Conservation (phyloP, 371 early-diverging fungal species). For the Mucor circinelloides region DNA sequence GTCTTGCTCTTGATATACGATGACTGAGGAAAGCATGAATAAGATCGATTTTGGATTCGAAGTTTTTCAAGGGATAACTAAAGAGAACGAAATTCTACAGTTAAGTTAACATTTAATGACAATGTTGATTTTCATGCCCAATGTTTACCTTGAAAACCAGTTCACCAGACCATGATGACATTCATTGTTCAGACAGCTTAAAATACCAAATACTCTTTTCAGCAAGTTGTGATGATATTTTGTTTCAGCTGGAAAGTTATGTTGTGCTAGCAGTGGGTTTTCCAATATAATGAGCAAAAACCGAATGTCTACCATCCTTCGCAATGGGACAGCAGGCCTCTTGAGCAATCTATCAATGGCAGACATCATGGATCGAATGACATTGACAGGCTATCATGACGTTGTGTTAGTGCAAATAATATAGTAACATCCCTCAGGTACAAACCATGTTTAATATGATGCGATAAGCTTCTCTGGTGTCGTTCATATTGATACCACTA, state of each 20-base stretch:
- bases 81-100: background rate
- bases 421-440: background rate
- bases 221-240: slow-evolving; percentile 74
- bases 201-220: slow-evolving; percentile 71
- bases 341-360: slow-evolving; percentile 76
- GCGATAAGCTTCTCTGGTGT: slow-evolving; percentile 72
- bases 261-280: slow-evolving; percentile 73
- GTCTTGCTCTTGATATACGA: slow-evolving; percentile 66
- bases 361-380: slow-evolving; percentile 77
- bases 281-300: slow-evolving; percentile 85
- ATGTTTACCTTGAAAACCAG: slow-evolving; percentile 72
- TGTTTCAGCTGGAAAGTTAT: slow-evolving; percentile 67
- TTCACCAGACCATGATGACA: slow-evolving; percentile 77
- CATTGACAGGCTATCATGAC: slow-evolving; percentile 51
- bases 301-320: slow-evolving; percentile 64
- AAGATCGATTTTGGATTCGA: slow-evolving; percentile 75
- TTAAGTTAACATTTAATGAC: slow-evolving; percentile 8
- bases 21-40: slow-evolving; percentile 83
- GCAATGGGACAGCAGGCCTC: slow-evolving; percentile 72
- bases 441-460: slow-evolving; percentile 66
- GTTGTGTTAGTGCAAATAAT: background rate
- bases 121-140: background rate
- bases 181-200: slow-evolving; percentile 75
- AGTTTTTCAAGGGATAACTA: slow-evolving; percentile 63
- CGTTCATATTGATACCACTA: slow-evolving; percentile 68